Evolutionary conservation across 495 filamentous ascomycete genomes (phyloP).

Genomic region (Neurospora africana): DNA sequence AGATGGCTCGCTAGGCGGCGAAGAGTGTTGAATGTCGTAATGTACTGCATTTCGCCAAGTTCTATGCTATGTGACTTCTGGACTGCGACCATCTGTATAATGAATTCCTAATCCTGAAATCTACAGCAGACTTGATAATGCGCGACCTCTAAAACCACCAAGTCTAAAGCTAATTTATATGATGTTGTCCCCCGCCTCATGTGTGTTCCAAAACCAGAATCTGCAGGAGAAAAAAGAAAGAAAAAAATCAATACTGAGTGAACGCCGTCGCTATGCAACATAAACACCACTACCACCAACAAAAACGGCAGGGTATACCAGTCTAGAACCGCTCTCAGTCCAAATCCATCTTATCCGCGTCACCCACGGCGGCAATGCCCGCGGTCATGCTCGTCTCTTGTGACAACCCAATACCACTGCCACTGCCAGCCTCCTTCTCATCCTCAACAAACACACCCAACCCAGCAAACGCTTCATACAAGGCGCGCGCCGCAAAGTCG

Average conservation of each 20-base stretch:
- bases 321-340: conserved; percentile 20
- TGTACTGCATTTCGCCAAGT: background rate
- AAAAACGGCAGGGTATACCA: background rate
- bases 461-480: conserved; percentile 85
- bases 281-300: background rate
- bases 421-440: conserved; percentile 44
- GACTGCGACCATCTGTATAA: background rate
- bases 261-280: conserved; percentile 19
- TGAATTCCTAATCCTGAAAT: background rate
- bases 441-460: conserved; percentile 74
- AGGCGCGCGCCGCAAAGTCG: conserved; percentile 68
- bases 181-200: background rate
- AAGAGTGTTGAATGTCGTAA: background rate
- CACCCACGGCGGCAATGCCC: conserved; percentile 24
- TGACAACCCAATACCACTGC: conserved; percentile 9
- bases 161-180: background rate
- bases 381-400: conserved; percentile 25
- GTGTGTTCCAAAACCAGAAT: background rate
- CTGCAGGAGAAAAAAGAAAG: background rate
- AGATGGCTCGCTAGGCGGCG: background rate
- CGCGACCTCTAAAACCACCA: background rate
- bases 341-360: conserved; percentile 28
- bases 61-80: background rate
- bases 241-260: background rate
- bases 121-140: background rate